phyloP scores from a whole-genome alignment of 768 basidiomycete species.

The Postia placenta region DNA sequence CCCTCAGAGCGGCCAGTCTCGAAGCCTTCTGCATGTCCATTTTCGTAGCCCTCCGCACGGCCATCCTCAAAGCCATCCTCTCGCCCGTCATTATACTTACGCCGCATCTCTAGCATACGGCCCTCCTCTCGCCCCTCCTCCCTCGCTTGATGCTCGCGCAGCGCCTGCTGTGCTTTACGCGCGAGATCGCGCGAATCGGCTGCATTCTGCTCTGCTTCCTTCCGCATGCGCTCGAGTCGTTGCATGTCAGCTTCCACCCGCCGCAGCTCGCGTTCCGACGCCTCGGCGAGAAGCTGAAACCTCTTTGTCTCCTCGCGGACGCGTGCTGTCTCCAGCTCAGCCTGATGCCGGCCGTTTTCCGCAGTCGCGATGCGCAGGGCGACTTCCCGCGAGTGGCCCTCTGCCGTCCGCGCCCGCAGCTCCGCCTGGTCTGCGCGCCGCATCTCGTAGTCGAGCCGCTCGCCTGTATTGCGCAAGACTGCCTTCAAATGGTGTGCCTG shows the following conservation, averaged over 20 bases:
- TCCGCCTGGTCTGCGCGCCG: slow-evolving; percentile 47
- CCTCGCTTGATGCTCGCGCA: slow-evolving; percentile 39
- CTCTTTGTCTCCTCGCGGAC: slow-evolving; percentile 39
- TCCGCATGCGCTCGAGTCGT: slow-evolving; percentile 32
- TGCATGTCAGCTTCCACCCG: slow-evolving; percentile 32
- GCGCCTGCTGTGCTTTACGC: slow-evolving; percentile 35
- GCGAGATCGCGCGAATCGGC: slow-evolving; percentile 38
- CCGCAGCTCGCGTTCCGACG: slow-evolving; percentile 33
- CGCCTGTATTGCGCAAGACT: slow-evolving; percentile 43
- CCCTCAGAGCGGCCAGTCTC: slow-evolving; percentile 39
- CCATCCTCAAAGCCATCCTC: slow-evolving; percentile 31
- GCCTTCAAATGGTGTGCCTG: slow-evolving; percentile 50
- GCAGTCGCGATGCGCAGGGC: slow-evolving; percentile 30
- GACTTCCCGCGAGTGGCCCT: slow-evolving; percentile 39
- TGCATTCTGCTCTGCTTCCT: slow-evolving; percentile 38
- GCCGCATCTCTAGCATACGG: slow-evolving; percentile 32
- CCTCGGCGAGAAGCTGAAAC: slow-evolving; percentile 41
- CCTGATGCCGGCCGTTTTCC: slow-evolving; percentile 35
- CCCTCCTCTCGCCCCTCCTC: slow-evolving; percentile 40
- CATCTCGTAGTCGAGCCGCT: slow-evolving; percentile 51
- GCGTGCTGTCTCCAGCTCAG: slow-evolving; percentile 34
- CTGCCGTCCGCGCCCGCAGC: slow-evolving; percentile 45
- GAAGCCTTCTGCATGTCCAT: slow-evolving; percentile 40
- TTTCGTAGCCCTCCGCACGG: slow-evolving; percentile 38
- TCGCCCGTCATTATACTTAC: slow-evolving; percentile 35